These are phyloP conservation scores for Colletotrichum lupini DNA, from an alignment of 2,329 filamentous ascomycete species.

Conservation along the genomic window DNA sequence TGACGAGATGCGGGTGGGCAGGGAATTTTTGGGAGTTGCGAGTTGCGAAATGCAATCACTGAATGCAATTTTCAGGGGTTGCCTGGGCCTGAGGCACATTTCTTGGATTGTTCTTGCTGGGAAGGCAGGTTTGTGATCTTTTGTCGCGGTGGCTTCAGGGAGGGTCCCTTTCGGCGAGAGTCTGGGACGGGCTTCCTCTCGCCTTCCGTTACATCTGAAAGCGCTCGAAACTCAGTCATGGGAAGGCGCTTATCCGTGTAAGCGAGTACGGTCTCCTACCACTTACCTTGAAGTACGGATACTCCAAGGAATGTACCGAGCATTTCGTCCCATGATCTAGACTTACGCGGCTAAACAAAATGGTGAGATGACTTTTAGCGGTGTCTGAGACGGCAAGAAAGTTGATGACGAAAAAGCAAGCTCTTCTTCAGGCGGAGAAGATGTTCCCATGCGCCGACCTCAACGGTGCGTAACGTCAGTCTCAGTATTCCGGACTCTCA, in stretches of 20 bases:
- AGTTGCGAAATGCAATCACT: neutral
- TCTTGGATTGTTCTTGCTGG: neutral
- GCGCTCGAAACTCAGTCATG: neutral
- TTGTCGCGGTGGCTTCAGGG: slow-evolving; percentile 17
- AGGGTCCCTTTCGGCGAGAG: neutral
- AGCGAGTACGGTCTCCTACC: neutral
- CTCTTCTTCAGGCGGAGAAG: slow-evolving; percentile 10
- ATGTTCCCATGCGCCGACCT: slow-evolving; percentile 2
- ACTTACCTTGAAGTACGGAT: neutral
- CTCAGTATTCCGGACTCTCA: too few species aligned
- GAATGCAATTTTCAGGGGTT: slow-evolving; percentile 23
- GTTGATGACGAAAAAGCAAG: slow-evolving; percentile 10
- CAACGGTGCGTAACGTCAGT: neutral
- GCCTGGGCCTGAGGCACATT: neutral
- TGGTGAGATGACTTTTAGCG: neutral
- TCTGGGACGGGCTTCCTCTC: neutral
- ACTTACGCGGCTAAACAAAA: neutral
- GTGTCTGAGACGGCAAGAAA: neutral
- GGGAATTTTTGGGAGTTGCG: neutral
- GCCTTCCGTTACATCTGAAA: slow-evolving; percentile 14
- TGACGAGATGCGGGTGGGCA: neutral
- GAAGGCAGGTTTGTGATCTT: neutral
- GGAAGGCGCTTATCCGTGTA: neutral
- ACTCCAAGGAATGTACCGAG: neutral
- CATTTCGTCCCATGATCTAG: neutral